Evolutionary conservation across 352 stramenopile species (phyloP).

Genomic region (Saprolegnia parasitica): DNA sequence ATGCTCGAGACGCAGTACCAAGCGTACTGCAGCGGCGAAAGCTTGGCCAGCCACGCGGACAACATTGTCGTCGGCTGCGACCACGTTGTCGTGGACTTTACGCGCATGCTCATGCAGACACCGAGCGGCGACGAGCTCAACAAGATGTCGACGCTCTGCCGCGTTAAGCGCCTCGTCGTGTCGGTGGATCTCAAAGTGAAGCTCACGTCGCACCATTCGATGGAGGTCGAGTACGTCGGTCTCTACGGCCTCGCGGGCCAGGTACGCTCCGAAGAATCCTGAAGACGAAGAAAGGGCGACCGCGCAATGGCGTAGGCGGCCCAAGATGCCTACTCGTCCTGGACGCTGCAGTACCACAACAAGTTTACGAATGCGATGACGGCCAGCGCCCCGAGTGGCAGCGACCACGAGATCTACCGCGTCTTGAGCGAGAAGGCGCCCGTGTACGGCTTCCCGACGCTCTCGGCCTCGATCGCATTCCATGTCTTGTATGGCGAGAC

Average conservation of each 20-base stretch:
- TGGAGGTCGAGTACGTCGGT: conserved; percentile 25
- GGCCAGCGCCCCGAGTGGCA: background rate
- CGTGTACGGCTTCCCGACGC: conserved; percentile 23
- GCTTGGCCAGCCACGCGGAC: conserved; percentile 2
- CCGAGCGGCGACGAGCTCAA: background rate
- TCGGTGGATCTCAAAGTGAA: conserved; percentile 25
- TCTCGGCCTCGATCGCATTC: background rate
- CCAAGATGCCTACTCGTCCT: conserved; percentile 25
- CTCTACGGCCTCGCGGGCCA: conserved; percentile 13
- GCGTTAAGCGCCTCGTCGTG: conserved; percentile 20
- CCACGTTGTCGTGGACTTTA: conserved; percentile 22
- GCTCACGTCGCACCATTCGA: conserved; percentile 20
- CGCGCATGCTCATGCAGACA: conserved; percentile 23
- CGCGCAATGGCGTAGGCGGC: conserved; percentile 19
- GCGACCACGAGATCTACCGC: conserved; percentile 18
- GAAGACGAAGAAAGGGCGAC: no score
- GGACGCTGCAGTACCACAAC: conserved; percentile 23
- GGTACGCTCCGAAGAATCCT: conserved; percentile 5
- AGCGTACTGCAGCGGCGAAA: conserved; percentile 21
- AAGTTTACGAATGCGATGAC: background rate
- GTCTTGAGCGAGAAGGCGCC: conserved; percentile 25
- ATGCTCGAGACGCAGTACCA: conserved; percentile 27
- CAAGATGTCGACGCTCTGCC: conserved; percentile 1
- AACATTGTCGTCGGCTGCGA: background rate
- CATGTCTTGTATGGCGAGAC: conserved; percentile 27